phyloP scores from a whole-genome alignment of 371 early-diverging fungal species.

The Coemansia sp. region DNA sequence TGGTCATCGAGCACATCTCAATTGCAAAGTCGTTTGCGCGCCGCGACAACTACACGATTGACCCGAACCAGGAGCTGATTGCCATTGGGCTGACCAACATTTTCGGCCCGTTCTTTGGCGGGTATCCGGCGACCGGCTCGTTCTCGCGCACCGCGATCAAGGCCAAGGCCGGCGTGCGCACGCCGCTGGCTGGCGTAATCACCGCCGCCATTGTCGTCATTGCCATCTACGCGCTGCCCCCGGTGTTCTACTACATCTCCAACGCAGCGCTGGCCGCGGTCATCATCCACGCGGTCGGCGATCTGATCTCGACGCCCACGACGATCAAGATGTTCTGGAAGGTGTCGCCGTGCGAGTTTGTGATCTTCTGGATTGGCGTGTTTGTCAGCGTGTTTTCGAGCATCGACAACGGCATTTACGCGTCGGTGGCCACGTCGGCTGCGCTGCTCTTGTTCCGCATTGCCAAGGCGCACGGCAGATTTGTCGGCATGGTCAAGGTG shows the following conservation, averaged over 20 bases:
- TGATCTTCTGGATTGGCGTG: constrained; percentile 49
- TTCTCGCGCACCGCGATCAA: constrained; percentile 86
- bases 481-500: constrained; percentile 40
- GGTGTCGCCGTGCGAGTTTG: constrained; percentile 48
- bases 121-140: constrained; percentile 81
- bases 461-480: constrained; percentile 48
- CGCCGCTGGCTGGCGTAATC: constrained; percentile 74
- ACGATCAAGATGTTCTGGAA: constrained; percentile 45
- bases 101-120: constrained; percentile 76
- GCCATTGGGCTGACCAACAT: constrained; percentile 80
- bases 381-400: constrained; percentile 47
- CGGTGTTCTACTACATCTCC: constrained; percentile 83
- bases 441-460: constrained; percentile 48
- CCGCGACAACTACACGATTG: constrained; percentile 62
- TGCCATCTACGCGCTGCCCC: constrained; percentile 73
- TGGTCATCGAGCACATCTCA: constrained; percentile 85
- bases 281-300: constrained; percentile 60
- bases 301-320: constrained; percentile 45
- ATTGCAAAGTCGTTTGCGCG: constrained; percentile 79
- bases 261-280: constrained; percentile 74
- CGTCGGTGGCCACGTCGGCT: constrained; percentile 35
- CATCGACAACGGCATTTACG: constrained; percentile 53
- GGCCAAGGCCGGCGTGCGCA: constrained; percentile 73
- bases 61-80: constrained; percentile 78
- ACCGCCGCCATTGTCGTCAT: constrained; percentile 75